A percentile compares a stretch with the other conserved stretches of the same genome.
These are phyloP conservation scores for Quillaja saponaria DNA, from an alignment of 306 rosid species.

Conservation along the genomic window DNA sequence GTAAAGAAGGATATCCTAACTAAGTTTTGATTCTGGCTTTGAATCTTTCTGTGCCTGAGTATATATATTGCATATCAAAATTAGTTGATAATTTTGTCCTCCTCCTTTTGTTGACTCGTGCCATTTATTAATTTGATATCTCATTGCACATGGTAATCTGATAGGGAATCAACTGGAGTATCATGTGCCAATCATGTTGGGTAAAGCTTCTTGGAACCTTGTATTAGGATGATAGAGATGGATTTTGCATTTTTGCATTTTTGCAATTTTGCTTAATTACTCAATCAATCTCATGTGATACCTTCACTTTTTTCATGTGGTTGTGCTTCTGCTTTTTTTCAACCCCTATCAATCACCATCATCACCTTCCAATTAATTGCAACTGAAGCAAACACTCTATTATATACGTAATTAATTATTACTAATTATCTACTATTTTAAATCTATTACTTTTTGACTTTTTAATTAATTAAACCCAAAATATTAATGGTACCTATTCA, in stretches of 20 bases:
- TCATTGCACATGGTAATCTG: slow-evolving; percentile 24
- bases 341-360: slow-evolving; percentile 35
- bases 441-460: background rate
- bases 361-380: no score
- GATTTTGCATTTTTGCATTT: no score
- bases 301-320: slow-evolving; percentile 70
- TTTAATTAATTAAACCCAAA: no score
- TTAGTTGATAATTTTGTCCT: no score
- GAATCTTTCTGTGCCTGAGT: no score
- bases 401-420: no score
- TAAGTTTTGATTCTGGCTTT: no score
- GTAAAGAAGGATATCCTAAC: no score
- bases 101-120: slow-evolving; percentile 9
- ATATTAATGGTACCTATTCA: no score
- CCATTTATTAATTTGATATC: background rate
- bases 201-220: slow-evolving; percentile 43
- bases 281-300: slow-evolving; percentile 50
- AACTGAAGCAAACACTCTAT: no score
- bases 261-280: slow-evolving; percentile 50
- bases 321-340: slow-evolving; percentile 37
- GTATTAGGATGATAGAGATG: slow-evolving; percentile 45
- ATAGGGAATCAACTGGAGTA: slow-evolving; percentile 23
- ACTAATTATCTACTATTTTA: no score
- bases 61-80: no score
- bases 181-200: slow-evolving; percentile 40